Evolutionary conservation across 805 yeast species (phyloP).

Genomic region (Myxozyma mucilagina): DNA sequence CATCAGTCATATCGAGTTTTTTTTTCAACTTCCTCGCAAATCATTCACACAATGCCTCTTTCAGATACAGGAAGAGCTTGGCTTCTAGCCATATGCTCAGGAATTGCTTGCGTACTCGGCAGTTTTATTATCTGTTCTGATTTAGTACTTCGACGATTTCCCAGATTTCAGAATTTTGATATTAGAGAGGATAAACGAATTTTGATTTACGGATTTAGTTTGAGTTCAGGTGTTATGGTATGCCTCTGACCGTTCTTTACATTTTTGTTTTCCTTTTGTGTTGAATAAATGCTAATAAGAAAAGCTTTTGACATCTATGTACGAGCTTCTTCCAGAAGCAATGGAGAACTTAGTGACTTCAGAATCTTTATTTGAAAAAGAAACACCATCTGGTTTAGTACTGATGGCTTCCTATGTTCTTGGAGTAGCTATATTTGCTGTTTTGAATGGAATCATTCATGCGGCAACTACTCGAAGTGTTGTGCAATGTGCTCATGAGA

Average conservation of each 20-base stretch:
- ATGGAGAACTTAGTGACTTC: constrained; percentile 46
- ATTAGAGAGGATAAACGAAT: constrained; percentile 62
- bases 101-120: constrained; percentile 71
- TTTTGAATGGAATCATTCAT: constrained; percentile 68
- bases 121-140: constrained; percentile 66
- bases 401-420: constrained; percentile 50
- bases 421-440: constrained; percentile 64
- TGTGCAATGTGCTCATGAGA: constrained; percentile 79
- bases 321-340: constrained; percentile 73
- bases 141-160: constrained; percentile 49
- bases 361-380: constrained; percentile 33
- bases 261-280: background rate
- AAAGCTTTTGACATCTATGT: constrained; percentile 64
- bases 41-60: constrained; percentile 2
- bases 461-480: constrained; percentile 74
- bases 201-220: constrained; percentile 69
- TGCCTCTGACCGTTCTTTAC: constrained; percentile 33
- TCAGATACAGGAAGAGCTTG: constrained; percentile 50
- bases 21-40: background rate
- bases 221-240: constrained; percentile 79
- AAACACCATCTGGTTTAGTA: constrained; percentile 41
- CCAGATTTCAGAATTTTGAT: constrained; percentile 50
- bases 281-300: background rate
- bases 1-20: background rate
- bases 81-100: constrained; percentile 63